Conservation (phyloP, 768 basidiomycete species). For the Panaeolus cyanescens region DNA sequence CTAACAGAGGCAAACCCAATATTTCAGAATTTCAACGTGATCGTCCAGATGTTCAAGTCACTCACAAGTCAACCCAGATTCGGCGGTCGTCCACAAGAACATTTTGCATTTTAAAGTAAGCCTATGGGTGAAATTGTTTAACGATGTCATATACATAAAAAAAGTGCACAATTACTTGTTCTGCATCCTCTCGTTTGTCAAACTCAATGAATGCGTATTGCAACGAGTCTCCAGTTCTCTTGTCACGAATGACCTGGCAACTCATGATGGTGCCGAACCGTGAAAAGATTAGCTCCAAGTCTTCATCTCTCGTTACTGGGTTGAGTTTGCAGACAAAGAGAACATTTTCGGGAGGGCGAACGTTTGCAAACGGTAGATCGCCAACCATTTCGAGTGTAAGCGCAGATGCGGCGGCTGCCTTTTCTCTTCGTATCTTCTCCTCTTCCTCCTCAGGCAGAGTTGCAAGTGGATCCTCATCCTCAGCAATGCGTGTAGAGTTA, state of each 20-base stretch:
- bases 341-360: constrained; percentile 97
- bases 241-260: constrained; percentile 96
- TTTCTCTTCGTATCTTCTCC: constrained; percentile 78
- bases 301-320: constrained; percentile 92
- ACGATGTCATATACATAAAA: constrained; percentile 5
- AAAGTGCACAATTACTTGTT: constrained; percentile 59
- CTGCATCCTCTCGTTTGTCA: constrained; percentile 89
- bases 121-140: constrained; percentile 43
- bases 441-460: constrained; percentile 85
- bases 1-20: constrained; percentile 34
- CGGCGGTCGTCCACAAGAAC: constrained; percentile 96
- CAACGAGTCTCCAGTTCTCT: constrained; percentile 92
- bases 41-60: no score
- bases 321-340: constrained; percentile 99
- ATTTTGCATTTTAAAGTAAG: constrained; percentile 99
- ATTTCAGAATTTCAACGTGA: not conserved
- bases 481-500: constrained; percentile 86
- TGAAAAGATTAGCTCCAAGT: constrained; percentile 96
- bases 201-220: constrained; percentile 99
- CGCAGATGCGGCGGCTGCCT: constrained; percentile 90
- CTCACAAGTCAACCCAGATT: constrained; percentile 99
- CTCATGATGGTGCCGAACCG: constrained; percentile 95
- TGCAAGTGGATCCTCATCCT: constrained; percentile 89
- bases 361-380: constrained; percentile 96
- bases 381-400: constrained; percentile 99